Evolutionary conservation across 208 protist species (phyloP).

Genomic region (Kentomonas sorsogonicus): DNA sequence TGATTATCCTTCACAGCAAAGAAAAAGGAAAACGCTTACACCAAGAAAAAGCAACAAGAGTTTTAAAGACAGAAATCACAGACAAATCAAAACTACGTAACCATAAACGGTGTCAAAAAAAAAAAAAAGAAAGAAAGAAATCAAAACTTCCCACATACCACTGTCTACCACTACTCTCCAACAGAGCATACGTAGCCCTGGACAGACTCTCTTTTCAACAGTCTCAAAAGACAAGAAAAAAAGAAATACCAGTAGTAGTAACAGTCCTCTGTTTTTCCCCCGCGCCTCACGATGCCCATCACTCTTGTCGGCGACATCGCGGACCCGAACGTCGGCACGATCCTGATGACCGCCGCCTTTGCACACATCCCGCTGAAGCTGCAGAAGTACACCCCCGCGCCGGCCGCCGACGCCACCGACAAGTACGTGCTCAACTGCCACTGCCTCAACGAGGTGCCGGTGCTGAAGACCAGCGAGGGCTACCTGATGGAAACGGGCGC

Average conservation of each 20-base stretch:
- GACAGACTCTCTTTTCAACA: neutral
- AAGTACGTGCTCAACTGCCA: slow-evolving; percentile 69
- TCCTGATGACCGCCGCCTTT: slow-evolving; percentile 66
- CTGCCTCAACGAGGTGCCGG: slow-evolving; percentile 55
- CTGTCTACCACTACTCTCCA: no score
- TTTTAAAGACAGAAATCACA: no score
- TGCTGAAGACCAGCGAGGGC: slow-evolving; percentile 68
- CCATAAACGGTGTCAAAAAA: no score
- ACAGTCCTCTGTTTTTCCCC: neutral
- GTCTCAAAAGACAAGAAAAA: slow-evolving; percentile 13
- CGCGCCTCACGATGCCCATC: slow-evolving; percentile 27
- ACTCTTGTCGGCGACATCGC: slow-evolving; percentile 56
- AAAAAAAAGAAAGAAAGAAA: no score
- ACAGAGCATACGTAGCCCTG: no score
- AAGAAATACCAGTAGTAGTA: slow-evolving; percentile 3
- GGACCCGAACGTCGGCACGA: slow-evolving; percentile 40
- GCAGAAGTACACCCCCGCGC: slow-evolving; percentile 8
- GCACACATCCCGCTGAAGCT: slow-evolving; percentile 59
- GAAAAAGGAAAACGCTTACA: no score
- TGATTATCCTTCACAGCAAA: no score
- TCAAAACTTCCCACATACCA: no score
- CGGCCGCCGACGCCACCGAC: slow-evolving; percentile 31
- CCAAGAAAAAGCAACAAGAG: no score
- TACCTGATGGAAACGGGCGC: slow-evolving; percentile 75
- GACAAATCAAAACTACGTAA: no score